These are phyloP conservation scores for Piloderma croceum DNA, from an alignment of 768 basidiomycete species.

Conservation along the genomic window DNA sequence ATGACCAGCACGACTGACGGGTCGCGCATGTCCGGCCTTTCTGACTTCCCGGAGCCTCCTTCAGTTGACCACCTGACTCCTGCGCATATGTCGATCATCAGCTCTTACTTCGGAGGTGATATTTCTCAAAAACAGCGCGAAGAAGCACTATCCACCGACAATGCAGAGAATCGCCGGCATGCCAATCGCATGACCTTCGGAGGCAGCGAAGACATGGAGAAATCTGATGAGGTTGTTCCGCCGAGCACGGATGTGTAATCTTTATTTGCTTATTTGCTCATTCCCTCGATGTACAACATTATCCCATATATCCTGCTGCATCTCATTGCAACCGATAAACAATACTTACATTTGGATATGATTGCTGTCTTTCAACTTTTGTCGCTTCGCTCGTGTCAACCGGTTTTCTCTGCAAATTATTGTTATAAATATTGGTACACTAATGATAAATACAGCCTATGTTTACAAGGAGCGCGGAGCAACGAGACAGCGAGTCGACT, in stretches of 20 bases:
- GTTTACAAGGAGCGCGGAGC: neutral
- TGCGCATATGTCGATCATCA: slow-evolving; percentile 37
- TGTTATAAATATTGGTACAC: neutral
- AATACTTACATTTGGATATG: neutral
- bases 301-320: too few relatives aligned
- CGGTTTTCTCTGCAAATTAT: neutral
- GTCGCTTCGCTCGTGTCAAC: neutral
- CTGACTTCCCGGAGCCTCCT: slow-evolving; percentile 69
- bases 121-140: slow-evolving; percentile 10
- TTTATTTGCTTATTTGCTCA: too few relatives aligned
- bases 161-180: neutral
- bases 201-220: slow-evolving; percentile 24
- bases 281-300: too few relatives aligned
- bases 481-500: neutral
- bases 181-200: slow-evolving; percentile 19
- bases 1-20: slow-evolving; percentile 49
- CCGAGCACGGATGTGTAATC: too few relatives aligned
- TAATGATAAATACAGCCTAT: neutral
- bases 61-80: slow-evolving; percentile 18
- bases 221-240: slow-evolving; percentile 22
- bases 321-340: too few relatives aligned
- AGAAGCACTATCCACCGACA: slow-evolving; percentile 2
- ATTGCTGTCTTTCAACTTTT: neutral
- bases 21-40: slow-evolving; percentile 66
- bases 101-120: slow-evolving; percentile 36